A percentile compares a stretch with the other conserved stretches of the same genome.
Evolutionary conservation across 2,329 filamentous ascomycete genomes (phyloP).

Genomic region (Rachicladosporium sp.): DNA sequence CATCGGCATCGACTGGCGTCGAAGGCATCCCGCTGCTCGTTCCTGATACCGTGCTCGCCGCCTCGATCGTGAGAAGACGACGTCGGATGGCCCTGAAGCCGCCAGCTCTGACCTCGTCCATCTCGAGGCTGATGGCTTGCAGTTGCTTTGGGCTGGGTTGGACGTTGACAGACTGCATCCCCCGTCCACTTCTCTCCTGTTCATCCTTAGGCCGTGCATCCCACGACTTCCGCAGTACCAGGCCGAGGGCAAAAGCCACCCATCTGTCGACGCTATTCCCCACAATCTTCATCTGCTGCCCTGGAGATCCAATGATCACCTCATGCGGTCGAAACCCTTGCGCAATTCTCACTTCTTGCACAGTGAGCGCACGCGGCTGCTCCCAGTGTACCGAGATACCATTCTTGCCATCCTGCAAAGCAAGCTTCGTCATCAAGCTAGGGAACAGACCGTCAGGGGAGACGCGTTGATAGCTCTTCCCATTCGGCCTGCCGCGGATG

Average conservation of each 20-base stretch:
- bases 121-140: too few relatives aligned
- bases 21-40: too few relatives aligned
- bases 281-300: conserved; percentile 51
- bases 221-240: conserved; percentile 50
- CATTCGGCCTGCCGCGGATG: conserved; percentile 8
- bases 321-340: conserved; percentile 63
- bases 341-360: conserved; percentile 56
- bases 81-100: too few relatives aligned
- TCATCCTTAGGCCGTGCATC: neutral
- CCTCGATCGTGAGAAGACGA: too few relatives aligned
- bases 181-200: neutral
- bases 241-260: conserved; percentile 53
- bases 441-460: conserved; percentile 42
- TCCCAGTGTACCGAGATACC: conserved; percentile 53
- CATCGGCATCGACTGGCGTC: too few relatives aligned
- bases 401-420: conserved; percentile 42
- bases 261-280: conserved; percentile 67
- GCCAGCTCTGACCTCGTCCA: too few relatives aligned
- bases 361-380: conserved; percentile 47
- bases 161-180: too few relatives aligned
- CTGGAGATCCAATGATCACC: conserved; percentile 47
- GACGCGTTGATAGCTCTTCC: conserved; percentile 39
- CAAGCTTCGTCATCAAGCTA: conserved; percentile 48
- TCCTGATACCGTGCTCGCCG: too few relatives aligned
- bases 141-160: too few relatives aligned